These are phyloP conservation scores for Solanum dulcamara DNA, from an alignment of 257 asterid genomes.

Conservation along the genomic window DNA sequence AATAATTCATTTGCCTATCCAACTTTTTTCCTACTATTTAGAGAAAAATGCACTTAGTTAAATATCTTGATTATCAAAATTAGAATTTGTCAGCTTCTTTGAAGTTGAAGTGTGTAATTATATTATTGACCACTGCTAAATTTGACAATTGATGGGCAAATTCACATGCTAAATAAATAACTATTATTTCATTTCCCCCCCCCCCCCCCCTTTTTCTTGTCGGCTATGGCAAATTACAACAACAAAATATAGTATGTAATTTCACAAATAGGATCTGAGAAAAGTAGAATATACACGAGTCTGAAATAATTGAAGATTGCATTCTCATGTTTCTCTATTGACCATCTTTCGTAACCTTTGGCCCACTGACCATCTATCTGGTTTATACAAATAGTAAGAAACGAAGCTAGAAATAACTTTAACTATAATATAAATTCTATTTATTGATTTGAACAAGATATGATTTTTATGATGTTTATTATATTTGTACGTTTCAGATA, in stretches of 20 bases:
- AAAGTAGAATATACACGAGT: not conserved
- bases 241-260: not conserved
- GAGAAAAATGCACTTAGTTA: not conserved
- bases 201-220: not conserved
- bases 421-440: not conserved
- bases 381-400: not conserved
- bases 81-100: not conserved
- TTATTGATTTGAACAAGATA: not conserved
- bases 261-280: not conserved
- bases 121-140: not conserved
- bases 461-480: not conserved
- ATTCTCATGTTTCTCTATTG: not conserved
- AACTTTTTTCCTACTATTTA: not conserved
- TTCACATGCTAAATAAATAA: not conserved
- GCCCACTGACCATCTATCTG: not conserved
- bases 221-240: not conserved
- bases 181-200: not conserved
- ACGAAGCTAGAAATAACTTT: not conserved
- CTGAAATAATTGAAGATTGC: not conserved
- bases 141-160: not conserved
- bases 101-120: not conserved
- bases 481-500: too few relatives aligned
- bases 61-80: not conserved
- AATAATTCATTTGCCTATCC: not conserved
- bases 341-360: not conserved